These are phyloP conservation scores for Fusarium sp. DNA, from an alignment of 2,329 filamentous ascomycete species.

Conservation along the genomic window DNA sequence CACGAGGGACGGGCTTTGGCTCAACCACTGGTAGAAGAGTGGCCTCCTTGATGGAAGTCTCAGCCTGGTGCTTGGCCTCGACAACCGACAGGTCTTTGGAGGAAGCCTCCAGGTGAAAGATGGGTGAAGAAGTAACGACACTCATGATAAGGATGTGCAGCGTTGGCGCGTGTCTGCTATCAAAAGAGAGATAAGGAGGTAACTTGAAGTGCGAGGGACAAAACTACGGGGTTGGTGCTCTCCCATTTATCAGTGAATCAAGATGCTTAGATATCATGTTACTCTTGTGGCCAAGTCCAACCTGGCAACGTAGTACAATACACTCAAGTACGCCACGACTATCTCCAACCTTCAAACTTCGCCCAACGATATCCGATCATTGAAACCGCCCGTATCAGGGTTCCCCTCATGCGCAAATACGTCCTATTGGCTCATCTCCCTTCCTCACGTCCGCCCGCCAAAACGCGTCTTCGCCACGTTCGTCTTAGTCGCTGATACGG, in stretches of 20 bases:
- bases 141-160: not conserved
- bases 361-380: not conserved
- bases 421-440: not conserved
- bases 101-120: not conserved
- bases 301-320: not conserved
- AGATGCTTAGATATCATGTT: not conserved
- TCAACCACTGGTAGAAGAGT: not conserved
- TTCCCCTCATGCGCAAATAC: slow-evolving; percentile 1
- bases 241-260: not conserved
- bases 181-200: not conserved
- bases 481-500: not conserved
- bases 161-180: not conserved
- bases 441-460: not conserved
- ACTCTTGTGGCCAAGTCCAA: not conserved
- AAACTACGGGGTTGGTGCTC: not conserved
- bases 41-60: not conserved
- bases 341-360: not conserved
- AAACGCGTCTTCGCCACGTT: not conserved
- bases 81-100: not conserved
- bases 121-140: not conserved
- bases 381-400: not conserved
- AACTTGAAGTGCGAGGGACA: not conserved
- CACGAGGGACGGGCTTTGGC: slow-evolving; percentile 4
- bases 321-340: not conserved
- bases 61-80: not conserved